These are phyloP conservation scores for Quercus tomentella DNA, from an alignment of 331 rosid species.

Conservation along the genomic window DNA sequence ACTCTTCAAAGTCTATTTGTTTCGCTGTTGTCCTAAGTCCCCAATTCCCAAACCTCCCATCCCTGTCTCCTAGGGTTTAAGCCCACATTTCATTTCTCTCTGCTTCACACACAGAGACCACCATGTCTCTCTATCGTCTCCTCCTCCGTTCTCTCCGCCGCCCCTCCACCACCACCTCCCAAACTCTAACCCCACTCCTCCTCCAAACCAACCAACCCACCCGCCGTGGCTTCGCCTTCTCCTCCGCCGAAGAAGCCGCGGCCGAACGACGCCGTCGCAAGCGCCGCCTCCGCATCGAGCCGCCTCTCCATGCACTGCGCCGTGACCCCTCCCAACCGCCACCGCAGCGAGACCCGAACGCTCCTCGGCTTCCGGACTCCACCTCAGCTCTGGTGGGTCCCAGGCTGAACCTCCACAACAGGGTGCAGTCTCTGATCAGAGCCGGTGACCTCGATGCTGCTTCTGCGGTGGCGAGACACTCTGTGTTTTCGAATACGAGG, in stretches of 20 bases:
- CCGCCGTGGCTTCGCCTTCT: slow-evolving; percentile 52
- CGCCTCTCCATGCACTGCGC: slow-evolving; percentile 81
- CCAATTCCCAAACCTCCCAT: not conserved
- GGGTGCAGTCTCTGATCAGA: slow-evolving; percentile 91
- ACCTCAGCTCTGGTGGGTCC: slow-evolving; percentile 84
- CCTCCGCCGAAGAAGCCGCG: slow-evolving; percentile 96
- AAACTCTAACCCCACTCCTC: slow-evolving; percentile 13
- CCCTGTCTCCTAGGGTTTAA: not conserved
- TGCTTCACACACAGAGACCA: not conserved
- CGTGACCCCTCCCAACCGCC: slow-evolving; percentile 46
- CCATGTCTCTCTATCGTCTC: slow-evolving; percentile 60
- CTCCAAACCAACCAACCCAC: not conserved
- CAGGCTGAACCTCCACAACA: slow-evolving; percentile 84
- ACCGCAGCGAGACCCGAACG: slow-evolving; percentile 74
- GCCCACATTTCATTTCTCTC: not conserved
- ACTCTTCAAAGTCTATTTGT: too few species aligned
- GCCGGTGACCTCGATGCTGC: slow-evolving; percentile 94
- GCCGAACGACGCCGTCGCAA: slow-evolving; percentile 94
- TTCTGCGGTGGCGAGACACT: slow-evolving; percentile 68
- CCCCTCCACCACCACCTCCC: slow-evolving; percentile 18
- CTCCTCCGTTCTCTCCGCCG: slow-evolving; percentile 65
- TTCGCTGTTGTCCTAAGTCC: not conserved
- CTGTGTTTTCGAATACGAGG: slow-evolving; percentile 75
- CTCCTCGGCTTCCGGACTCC: slow-evolving; percentile 86
- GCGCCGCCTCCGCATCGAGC: slow-evolving; percentile 90